Conservation (phyloP, 768 basidiomycete genomes). For the Podaxis sp. region DNA sequence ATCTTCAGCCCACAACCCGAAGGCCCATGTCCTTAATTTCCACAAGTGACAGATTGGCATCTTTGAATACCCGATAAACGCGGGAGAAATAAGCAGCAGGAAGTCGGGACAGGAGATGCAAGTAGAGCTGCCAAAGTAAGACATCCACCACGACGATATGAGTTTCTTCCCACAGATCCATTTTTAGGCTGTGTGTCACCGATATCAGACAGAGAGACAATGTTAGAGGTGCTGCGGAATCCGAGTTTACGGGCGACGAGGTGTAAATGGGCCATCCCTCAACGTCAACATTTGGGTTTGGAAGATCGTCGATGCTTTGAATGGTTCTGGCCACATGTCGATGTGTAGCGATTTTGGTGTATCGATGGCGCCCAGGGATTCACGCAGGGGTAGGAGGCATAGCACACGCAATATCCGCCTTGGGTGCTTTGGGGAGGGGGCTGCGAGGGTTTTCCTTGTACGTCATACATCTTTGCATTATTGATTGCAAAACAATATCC, state of each 20-base stretch:
- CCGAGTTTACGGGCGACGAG: too few relatives aligned
- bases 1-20: not conserved
- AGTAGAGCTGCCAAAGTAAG: not conserved
- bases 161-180: too few relatives aligned
- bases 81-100: not conserved
- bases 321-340: too few relatives aligned
- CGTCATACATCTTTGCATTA: not conserved
- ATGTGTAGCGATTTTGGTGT: not conserved
- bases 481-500: not conserved
- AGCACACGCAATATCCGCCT: too few relatives aligned
- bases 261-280: too few relatives aligned
- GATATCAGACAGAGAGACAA: too few relatives aligned
- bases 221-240: too few relatives aligned
- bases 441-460: too few relatives aligned
- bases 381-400: not conserved
- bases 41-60: not conserved
- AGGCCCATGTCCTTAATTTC: not conserved
- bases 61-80: not conserved
- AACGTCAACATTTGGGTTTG: too few relatives aligned
- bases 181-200: too few relatives aligned
- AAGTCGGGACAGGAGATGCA: not conserved
- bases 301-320: too few relatives aligned
- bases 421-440: too few relatives aligned
- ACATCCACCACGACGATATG: not conserved
- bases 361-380: not conserved